Evolutionary conservation across 441 rosid genomes (phyloP).

Genomic region (Mallotus repandus): DNA sequence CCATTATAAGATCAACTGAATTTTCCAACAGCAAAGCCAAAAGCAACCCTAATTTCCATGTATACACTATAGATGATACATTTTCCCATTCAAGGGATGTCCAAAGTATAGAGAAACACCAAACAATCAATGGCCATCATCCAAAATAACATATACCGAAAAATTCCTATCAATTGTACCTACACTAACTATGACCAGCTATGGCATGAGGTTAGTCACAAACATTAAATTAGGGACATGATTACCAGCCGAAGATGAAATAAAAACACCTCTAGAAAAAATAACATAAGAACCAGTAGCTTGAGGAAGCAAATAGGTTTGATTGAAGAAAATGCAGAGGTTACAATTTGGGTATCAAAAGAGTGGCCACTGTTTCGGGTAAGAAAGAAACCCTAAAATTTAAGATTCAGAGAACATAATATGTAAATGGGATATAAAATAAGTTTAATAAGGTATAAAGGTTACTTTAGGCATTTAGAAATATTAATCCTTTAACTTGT

Average conservation of each 20-base stretch:
- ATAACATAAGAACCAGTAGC: slow-evolving; percentile 69
- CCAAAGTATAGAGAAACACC: slow-evolving; percentile 76
- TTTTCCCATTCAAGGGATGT: slow-evolving; percentile 42
- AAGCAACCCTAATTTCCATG: slow-evolving; percentile 56
- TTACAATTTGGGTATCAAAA: too few relatives aligned
- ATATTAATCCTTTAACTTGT: too few relatives aligned
- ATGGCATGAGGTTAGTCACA: slow-evolving; percentile 67
- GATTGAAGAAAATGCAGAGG: too few relatives aligned
- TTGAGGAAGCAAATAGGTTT: too few relatives aligned
- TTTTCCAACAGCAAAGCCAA: slow-evolving; percentile 70
- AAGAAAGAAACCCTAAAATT: too few relatives aligned
- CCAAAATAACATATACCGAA: slow-evolving; percentile 58
- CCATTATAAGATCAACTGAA: slow-evolving; percentile 52
- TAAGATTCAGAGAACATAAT: too few relatives aligned
- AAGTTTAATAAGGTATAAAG: too few relatives aligned
- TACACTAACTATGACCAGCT: slow-evolving; percentile 64
- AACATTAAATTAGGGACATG: slow-evolving; percentile 70
- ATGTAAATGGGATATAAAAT: too few relatives aligned
- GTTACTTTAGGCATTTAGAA: too few relatives aligned
- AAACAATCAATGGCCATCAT: slow-evolving; percentile 47
- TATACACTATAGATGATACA: slow-evolving; percentile 74
- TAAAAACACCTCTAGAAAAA: slow-evolving; percentile 50
- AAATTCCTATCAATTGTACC: slow-evolving; percentile 66
- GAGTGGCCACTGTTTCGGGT: too few relatives aligned
- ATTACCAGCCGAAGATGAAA: slow-evolving; percentile 64